Conservation (phyloP, 148 eudicot genomes). For the Rhododendron ovatum region DNA sequence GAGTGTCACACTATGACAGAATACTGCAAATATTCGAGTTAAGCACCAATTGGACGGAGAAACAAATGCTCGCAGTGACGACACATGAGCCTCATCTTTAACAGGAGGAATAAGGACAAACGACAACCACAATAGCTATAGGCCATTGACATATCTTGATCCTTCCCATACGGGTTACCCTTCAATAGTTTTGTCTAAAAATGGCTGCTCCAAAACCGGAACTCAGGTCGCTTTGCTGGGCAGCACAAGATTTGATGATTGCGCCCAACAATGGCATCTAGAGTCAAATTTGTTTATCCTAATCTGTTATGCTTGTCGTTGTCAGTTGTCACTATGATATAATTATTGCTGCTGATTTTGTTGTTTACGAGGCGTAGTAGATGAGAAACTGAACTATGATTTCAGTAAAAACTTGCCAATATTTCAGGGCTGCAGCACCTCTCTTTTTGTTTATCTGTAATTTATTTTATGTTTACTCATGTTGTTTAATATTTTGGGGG, state of each 20-base stretch:
- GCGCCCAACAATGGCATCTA: background rate
- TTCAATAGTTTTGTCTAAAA: background rate
- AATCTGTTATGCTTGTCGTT: background rate
- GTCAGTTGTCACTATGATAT: background rate
- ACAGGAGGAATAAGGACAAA: background rate
- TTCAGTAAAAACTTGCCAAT: background rate
- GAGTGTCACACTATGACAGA: background rate
- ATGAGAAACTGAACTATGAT: background rate
- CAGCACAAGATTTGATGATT: background rate
- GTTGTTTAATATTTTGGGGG: background rate
- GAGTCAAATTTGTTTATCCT: background rate
- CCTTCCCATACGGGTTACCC: background rate
- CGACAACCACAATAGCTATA: background rate
- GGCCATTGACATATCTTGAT: background rate
- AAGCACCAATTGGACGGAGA: background rate
- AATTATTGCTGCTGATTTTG: background rate
- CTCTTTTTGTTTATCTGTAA: background rate
- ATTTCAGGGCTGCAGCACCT: background rate
- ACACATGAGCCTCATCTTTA: background rate
- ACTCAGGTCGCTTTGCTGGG: background rate
- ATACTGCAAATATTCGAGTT: background rate
- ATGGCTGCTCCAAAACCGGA: background rate
- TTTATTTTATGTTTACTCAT: background rate
- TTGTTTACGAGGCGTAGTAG: background rate
- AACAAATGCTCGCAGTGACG: background rate